These are phyloP conservation scores for Carex pumila DNA, from an alignment of 176 grass and related monocot genomes.

Conservation along the genomic window DNA sequence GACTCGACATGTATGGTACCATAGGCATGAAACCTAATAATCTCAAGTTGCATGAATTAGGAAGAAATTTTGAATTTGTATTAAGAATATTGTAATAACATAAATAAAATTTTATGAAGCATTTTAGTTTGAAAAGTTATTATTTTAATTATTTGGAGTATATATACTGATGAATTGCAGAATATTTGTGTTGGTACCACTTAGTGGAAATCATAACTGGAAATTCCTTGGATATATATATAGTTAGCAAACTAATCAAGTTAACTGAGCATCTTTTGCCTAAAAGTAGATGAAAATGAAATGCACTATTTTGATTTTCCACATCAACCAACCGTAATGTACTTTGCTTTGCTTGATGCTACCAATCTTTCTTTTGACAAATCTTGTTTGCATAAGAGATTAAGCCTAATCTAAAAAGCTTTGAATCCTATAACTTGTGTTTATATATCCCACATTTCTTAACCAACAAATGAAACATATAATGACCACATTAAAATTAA, in stretches of 20 bases:
- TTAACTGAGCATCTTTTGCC: slow-evolving; percentile 6
- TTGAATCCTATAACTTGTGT: neutral
- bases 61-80: neutral
- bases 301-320: neutral
- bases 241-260: slow-evolving; percentile 11
- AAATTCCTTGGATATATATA: neutral
- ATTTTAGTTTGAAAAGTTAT: neutral
- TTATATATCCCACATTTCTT: neutral
- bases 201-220: neutral
- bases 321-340: slow-evolving; percentile 13
- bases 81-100: neutral
- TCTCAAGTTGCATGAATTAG: too few relatives aligned
- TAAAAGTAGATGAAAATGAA: slow-evolving; percentile 14
- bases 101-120: too few relatives aligned
- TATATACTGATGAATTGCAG: neutral
- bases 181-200: neutral
- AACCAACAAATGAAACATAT: neutral
- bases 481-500: too few relatives aligned
- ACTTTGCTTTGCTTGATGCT: slow-evolving; percentile 16
- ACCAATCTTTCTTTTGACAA: slow-evolving; percentile 17
- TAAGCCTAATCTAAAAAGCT: neutral
- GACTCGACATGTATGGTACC: too few relatives aligned
- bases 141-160: neutral
- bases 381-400: slow-evolving; percentile 1
- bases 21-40: too few relatives aligned